phyloP scores from a whole-genome alignment of 75 land plant species.

The Cunninghamia lanceolata region DNA sequence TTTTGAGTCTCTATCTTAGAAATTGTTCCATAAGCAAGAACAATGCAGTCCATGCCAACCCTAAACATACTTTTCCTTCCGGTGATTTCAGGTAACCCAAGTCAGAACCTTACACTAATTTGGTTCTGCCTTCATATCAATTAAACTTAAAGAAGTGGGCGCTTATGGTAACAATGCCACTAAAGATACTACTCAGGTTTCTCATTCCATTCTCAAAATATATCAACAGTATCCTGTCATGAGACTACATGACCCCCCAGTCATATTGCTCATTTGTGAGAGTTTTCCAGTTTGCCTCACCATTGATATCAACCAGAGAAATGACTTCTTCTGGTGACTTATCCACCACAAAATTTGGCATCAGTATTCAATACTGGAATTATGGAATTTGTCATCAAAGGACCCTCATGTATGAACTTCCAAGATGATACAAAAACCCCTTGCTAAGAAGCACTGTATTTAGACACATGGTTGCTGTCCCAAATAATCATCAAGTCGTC shows the following conservation, averaged over 20 bases:
- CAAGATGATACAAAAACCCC: not conserved
- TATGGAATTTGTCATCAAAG: not conserved
- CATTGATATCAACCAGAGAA: not conserved
- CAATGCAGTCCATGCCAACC: no score
- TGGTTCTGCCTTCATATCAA: not conserved
- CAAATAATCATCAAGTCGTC: not conserved
- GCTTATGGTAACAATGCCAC: not conserved
- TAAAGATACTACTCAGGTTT: not conserved
- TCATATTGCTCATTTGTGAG: not conserved
- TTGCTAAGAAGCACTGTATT: not conserved
- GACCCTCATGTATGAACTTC: not conserved
- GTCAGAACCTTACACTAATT: not conserved
- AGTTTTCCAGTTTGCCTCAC: not conserved
- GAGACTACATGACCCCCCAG: not conserved
- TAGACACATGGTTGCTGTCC: not conserved
- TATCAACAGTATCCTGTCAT: not conserved
- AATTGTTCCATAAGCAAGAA: not conserved
- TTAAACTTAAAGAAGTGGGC: not conserved
- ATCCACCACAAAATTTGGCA: not conserved
- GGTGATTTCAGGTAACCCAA: not conserved
- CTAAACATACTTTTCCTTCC: not conserved
- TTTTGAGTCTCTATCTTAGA: not conserved
- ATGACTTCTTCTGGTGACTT: not conserved
- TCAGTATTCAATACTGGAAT: not conserved
- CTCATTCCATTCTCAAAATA: not conserved